phyloP scores from a whole-genome alignment of 257 asterid species.

The Solanum habrochaites region DNA sequence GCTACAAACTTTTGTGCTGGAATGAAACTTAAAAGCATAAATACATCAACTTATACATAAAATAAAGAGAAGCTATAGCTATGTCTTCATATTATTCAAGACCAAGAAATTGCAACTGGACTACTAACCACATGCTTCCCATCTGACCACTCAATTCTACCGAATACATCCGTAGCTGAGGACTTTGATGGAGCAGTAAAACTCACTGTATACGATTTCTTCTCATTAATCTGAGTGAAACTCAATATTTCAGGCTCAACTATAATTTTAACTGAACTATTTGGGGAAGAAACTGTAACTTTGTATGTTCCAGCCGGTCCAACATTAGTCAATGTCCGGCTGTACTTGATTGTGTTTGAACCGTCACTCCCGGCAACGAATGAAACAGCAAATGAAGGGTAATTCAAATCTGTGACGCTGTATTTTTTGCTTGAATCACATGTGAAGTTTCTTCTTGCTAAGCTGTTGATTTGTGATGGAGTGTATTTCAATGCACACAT shows the following conservation, averaged over 20 bases:
- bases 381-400: constrained; percentile 72
- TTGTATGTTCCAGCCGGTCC: constrained; percentile 67
- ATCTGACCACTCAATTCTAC: constrained; percentile 81
- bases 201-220: constrained; percentile 56
- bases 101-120: constrained; percentile 74
- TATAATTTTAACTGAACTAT: constrained; percentile 31
- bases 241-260: constrained; percentile 54
- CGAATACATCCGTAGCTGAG: constrained; percentile 42
- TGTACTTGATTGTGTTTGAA: constrained; percentile 40
- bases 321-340: constrained; percentile 65
- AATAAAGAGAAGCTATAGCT: background rate
- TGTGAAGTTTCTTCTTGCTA: constrained; percentile 54
- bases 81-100: constrained; percentile 4
- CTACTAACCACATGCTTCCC: constrained; percentile 80
- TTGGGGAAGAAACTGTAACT: constrained; percentile 29
- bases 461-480: constrained; percentile 36
- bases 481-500: constrained; percentile 74
- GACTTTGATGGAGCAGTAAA: constrained; percentile 45
- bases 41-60: background rate
- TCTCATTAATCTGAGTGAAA: constrained; percentile 41
- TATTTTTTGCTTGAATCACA: constrained; percentile 39
- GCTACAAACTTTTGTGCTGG: background rate
- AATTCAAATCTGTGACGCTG: constrained; percentile 64
- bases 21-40: background rate
- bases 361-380: constrained; percentile 13